Evolutionary conservation across 2,329 filamentous ascomycete genomes (phyloP).

Genomic region (Pseudogymnoascus sp.): DNA sequence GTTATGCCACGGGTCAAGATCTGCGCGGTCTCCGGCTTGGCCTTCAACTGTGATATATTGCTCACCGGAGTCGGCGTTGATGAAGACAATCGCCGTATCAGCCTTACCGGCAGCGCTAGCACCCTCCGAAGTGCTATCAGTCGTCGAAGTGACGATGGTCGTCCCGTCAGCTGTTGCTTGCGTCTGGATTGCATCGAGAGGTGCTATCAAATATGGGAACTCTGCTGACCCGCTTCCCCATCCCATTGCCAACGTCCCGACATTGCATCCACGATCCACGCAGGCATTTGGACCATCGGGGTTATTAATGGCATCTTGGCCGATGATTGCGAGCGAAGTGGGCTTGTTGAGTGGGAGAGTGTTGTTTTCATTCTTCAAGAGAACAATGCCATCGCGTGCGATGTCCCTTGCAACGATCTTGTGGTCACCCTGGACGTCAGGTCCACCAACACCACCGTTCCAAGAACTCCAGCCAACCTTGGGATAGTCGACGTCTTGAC

Average conservation of each 20-base stretch:
- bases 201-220: conserved; percentile 48
- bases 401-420: conserved; percentile 52
- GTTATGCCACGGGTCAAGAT: conserved; percentile 56
- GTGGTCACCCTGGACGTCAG: conserved; percentile 49
- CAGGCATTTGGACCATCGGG: conserved; percentile 56
- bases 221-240: conserved; percentile 31
- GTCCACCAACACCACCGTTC: conserved; percentile 21
- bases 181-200: conserved; percentile 54
- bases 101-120: conserved; percentile 22
- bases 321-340: conserved; percentile 49
- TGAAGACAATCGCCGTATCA: conserved; percentile 61
- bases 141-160: conserved; percentile 45
- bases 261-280: conserved; percentile 50
- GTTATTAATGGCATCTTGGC: conserved; percentile 53
- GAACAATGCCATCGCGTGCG: conserved; percentile 48
- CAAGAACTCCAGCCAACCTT: conserved; percentile 36
- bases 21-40: conserved; percentile 45
- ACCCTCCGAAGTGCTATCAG: conserved; percentile 34
- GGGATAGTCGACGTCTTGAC: conserved; percentile 41
- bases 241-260: conserved; percentile 57
- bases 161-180: conserved; percentile 45
- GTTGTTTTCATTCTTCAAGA: conserved; percentile 57
- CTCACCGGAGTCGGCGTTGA: conserved; percentile 64
- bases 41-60: conserved; percentile 40
- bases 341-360: conserved; percentile 49